Evolutionary conservation across 176 grass and related monocot genomes (phyloP).

Genomic region (Paspalum vaginatum): DNA sequence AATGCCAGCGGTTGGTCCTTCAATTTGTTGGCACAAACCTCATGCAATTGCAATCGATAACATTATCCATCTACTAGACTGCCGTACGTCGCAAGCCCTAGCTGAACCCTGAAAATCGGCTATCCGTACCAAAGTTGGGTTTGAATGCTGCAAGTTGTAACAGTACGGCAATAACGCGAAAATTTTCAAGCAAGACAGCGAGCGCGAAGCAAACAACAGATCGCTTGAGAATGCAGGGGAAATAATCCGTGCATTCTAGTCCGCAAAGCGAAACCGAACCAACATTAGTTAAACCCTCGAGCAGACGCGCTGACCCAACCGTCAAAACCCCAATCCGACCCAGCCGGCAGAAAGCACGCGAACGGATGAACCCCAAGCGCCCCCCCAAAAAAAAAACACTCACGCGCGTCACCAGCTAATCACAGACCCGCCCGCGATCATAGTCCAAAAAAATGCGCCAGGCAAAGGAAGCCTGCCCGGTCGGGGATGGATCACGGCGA

Average conservation of each 20-base stretch:
- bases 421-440: neutral
- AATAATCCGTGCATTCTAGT: neutral
- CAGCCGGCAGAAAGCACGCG: neutral
- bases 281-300: slow-evolving; percentile 1
- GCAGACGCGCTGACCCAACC: neutral
- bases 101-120: neutral
- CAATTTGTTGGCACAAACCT: neutral
- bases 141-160: neutral
- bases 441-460: neutral
- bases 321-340: slow-evolving; percentile 20
- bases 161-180: neutral
- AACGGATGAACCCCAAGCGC: neutral
- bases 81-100: neutral
- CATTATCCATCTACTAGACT: neutral
- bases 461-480: neutral
- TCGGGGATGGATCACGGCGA: neutral
- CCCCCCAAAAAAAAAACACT: neutral
- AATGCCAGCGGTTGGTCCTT: neutral
- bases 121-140: neutral
- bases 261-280: neutral
- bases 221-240: neutral
- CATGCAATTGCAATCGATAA: neutral
- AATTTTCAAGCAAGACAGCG: neutral
- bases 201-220: neutral
- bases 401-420: neutral